phyloP scores from a whole-genome alignment of 2,329 filamentous ascomycete genomes.

The Venturia nashicola region DNA sequence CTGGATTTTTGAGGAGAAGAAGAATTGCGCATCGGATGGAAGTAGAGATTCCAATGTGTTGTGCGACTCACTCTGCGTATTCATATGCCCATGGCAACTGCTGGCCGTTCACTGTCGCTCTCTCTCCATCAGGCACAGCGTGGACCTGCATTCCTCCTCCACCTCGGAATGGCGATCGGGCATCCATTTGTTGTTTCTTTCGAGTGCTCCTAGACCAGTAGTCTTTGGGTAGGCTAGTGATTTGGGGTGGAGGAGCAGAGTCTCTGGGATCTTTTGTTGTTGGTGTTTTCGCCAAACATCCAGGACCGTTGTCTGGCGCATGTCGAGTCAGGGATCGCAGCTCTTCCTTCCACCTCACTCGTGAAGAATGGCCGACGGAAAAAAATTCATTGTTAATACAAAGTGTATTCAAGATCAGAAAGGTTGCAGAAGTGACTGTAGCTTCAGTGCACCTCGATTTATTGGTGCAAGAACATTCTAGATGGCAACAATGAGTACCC shows the following conservation, averaged over 20 bases:
- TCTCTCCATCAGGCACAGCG: conserved; percentile 50
- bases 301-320: not conserved
- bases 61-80: conserved; percentile 43
- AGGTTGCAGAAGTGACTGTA: not conserved
- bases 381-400: not conserved
- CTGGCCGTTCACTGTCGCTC: conserved; percentile 45
- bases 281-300: conserved; percentile 2
- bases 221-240: not conserved
- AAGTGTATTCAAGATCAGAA: not conserved
- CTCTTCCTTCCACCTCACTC: not conserved
- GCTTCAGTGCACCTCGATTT: not conserved
- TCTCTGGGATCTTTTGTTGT: not conserved
- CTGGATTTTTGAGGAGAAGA: conserved; percentile 1
- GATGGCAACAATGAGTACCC: not conserved
- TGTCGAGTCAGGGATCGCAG: not conserved
- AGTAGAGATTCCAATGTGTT: conserved; percentile 1
- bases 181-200: not conserved
- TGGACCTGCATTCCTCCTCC: conserved; percentile 47
- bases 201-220: not conserved
- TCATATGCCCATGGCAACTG: conserved; percentile 52
- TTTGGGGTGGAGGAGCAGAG: not conserved
- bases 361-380: not conserved
- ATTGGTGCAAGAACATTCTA: not conserved
- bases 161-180: conserved; percentile 1
- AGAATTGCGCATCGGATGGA: conserved; percentile 1